Conservation (phyloP, 768 basidiomycete species). For the Suillus discolor region DNA sequence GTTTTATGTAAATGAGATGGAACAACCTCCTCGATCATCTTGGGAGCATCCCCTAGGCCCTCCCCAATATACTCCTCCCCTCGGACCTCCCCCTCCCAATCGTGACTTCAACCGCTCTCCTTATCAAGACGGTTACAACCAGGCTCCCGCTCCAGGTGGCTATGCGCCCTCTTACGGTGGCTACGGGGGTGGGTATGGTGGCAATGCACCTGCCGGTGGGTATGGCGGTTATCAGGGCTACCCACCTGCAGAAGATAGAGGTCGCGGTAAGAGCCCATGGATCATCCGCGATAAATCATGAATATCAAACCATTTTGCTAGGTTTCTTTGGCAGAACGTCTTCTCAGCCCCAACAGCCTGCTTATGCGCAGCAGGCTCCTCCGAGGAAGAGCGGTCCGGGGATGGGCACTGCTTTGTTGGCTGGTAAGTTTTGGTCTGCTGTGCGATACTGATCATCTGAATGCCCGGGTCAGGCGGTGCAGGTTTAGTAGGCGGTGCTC, state of each 20-base stretch:
- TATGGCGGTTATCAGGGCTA: constrained; percentile 25
- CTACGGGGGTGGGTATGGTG: constrained; percentile 9
- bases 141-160: constrained; percentile 18
- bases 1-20: constrained; percentile 76
- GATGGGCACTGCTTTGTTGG: constrained; percentile 47
- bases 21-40: constrained; percentile 61
- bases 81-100: constrained; percentile 49
- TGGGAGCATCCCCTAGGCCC: constrained; percentile 75
- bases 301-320: constrained; percentile 9
- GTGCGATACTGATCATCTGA: constrained; percentile 2
- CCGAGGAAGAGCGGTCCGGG: constrained; percentile 53
- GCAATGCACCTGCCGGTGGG: constrained; percentile 17
- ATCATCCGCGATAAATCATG: neutral
- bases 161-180: constrained; percentile 25
- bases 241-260: constrained; percentile 14
- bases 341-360: constrained; percentile 28
- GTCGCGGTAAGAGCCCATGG: constrained; percentile 21
- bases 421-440: constrained; percentile 38
- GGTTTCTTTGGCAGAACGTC: constrained; percentile 36
- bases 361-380: constrained; percentile 39
- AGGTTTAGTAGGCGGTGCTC: constrained; percentile 64
- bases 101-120: constrained; percentile 34
- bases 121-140: constrained; percentile 29
- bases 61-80: constrained; percentile 35
- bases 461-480: constrained; percentile 48